Evolutionary conservation across 805 yeast genomes (phyloP), one percentile per base, ranked within the genome.

Genomic region (Millerago galiae): DNA sequence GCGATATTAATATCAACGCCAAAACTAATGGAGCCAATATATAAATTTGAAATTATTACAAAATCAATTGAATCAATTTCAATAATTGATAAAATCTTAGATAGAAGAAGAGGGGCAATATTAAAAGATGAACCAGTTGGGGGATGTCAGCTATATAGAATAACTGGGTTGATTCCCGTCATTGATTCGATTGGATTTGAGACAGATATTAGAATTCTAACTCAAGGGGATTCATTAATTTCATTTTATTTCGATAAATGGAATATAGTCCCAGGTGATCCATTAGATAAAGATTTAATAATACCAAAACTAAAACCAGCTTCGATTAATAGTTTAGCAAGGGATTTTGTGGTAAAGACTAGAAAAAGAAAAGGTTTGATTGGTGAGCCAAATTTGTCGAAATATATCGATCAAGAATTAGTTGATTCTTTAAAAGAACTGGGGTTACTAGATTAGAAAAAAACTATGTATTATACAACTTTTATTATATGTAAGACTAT

Each of bases 101-200:
- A 67, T 4, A 74, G 67, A 42, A 72, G 98, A 60, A 74, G 98
- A 55, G 98, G 97, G 4, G 67, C 68, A 4, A 65, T 77, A 0
- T 47, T 67, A 6, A 55, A 58, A 0, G 75, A 71, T 29, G 47
- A 46, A 0, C 79, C 87, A 2, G 75, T 91, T 17, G 79, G 79
- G 0, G 96, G 87, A 0, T 81, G 98, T 0, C 83, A 77, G 11
- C 61, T 91, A 9, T 77, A 70, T 52, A 71, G 67, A 45, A 65
- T 88, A 0, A 64, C 64, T 32, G 96, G 90, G 0, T 62, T 60
- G 26, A 65, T 93, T 0, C 99, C 99, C 0, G 93, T 86, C 1
- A 84, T 93, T 37, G 99, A 93, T 49, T 83, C 96, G 2, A 67
- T 83, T 41, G 99, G 98, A 0, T 70, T 93, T 37, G 96, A 87